Conservation (phyloP, 208 protist species). For the Leishmania tropica region DNA sequence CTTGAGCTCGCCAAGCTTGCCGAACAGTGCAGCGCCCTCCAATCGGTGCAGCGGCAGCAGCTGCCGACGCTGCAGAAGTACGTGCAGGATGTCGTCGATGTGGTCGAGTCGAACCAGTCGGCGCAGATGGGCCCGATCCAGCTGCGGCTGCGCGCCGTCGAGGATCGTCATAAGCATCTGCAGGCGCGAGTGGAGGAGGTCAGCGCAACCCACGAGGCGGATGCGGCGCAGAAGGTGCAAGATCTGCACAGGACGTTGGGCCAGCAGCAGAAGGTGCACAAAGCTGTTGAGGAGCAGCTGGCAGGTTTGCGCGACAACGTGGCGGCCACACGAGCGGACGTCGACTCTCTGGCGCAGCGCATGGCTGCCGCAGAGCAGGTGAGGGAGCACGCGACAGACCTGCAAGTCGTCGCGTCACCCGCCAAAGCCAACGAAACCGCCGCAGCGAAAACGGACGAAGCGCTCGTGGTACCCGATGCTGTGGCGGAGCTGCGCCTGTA, state of each 20-base stretch:
- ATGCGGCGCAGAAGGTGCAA: not conserved
- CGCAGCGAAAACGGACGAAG: not conserved
- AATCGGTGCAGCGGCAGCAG: slow-evolving; percentile 33
- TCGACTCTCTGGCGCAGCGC: slow-evolving; percentile 4
- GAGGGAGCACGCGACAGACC: not conserved
- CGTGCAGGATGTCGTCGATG: slow-evolving; percentile 26
- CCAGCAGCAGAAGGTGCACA: slow-evolving; percentile 6
- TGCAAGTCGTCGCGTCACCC: not conserved
- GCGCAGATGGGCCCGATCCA: slow-evolving; percentile 21
- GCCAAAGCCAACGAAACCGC: not conserved
- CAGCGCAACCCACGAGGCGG: slow-evolving; percentile 6
- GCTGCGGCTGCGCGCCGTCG: slow-evolving; percentile 22
- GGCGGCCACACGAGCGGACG: not conserved
- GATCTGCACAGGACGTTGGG: slow-evolving; percentile 4
- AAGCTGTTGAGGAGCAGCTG: slow-evolving; percentile 8
- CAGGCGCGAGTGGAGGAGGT: slow-evolving; percentile 17
- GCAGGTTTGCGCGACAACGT: slow-evolving; percentile 3
- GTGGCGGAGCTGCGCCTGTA: slow-evolving; percentile 10
- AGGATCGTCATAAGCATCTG: slow-evolving; percentile 21
- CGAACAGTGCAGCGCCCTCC: slow-evolving; percentile 16
- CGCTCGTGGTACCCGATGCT: not conserved
- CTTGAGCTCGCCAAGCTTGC: slow-evolving; percentile 2
- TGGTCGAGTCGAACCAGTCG: slow-evolving; percentile 25
- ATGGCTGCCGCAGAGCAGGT: slow-evolving; percentile 9
- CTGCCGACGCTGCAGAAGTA: slow-evolving; percentile 32